Conservation (phyloP, 306 rosid genomes). For the Lathyrus tuberosus region DNA sequence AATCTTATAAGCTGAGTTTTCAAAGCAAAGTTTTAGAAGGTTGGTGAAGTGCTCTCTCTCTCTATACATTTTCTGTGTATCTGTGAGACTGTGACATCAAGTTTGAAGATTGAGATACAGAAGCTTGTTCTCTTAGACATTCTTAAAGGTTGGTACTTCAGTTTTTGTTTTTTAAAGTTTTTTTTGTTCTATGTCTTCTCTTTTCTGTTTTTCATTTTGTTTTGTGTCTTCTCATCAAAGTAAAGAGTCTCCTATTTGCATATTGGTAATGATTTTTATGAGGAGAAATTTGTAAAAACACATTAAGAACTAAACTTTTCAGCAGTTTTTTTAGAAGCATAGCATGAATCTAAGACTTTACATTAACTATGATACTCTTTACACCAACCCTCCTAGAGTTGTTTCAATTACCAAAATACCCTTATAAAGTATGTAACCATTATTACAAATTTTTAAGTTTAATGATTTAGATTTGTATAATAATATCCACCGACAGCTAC, state of each 20-base stretch:
- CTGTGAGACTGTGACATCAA: constrained; percentile 34
- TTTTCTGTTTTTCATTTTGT: constrained; percentile 3
- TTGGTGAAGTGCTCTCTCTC: constrained; percentile 37
- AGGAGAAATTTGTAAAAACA: constrained; percentile 43
- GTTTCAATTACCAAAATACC: constrained; percentile 40
- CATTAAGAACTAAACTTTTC: constrained; percentile 46
- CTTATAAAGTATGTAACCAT: not conserved
- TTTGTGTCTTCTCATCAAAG: constrained; percentile 77
- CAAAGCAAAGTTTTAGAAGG: constrained; percentile 39
- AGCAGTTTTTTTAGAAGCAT: constrained; percentile 34
- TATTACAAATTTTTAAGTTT: constrained; percentile 30
- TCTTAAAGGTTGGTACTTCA: constrained; percentile 78
- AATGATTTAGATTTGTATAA: constrained; percentile 30
- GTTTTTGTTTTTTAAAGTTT: not conserved
- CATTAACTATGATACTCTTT: constrained; percentile 31
- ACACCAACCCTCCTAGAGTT: constrained; percentile 31
- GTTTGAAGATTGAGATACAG: constrained; percentile 59
- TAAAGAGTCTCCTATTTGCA: constrained; percentile 43
- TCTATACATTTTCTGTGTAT: constrained; percentile 15
- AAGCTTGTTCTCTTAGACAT: constrained; percentile 50
- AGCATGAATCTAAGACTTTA: constrained; percentile 28
- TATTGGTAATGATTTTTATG: not conserved
- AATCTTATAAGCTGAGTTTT: constrained; percentile 20
- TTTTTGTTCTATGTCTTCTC: constrained; percentile 31
- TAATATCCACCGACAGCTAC: constrained; percentile 49